Evolutionary conservation across 2,329 filamentous ascomycete species (phyloP), one percentile per base, ranked within the genome.

Genomic region (Phaeosphaeria sp.): DNA sequence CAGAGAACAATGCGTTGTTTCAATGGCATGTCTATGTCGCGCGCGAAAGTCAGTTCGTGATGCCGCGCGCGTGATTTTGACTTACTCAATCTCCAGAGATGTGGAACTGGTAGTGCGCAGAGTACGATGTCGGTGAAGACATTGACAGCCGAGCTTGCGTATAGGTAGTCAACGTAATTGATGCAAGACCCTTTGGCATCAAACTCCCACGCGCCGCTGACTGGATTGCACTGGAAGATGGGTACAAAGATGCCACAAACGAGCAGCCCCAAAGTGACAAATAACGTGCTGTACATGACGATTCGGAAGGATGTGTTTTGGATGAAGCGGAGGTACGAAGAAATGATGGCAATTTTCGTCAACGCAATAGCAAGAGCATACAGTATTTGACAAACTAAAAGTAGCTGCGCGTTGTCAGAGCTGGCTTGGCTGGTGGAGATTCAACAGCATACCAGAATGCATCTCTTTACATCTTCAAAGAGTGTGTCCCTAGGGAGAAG

Each of bases 301-400:
- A 63, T 60, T 11, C 69, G 65, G 42, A 73, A 72, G 2, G 13
- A 46, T 33, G 18, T 30, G 10, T 67, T 55, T 42, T 61, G 60
- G 5, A 73, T 60, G 42, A 72, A 65, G 21, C 68, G 67, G 10
- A 73, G 57, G 48, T 72, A 73, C 1, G 65, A 71, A 6, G 67
- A 58, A 55, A 73, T 68, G 49, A 72, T 70, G 10, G 71, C 66
- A 17, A 70, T 56, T 41, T 73, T 73, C 17, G 70, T 72, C 18
- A 62, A 63, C 2, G 64, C 63, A 43, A 72, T 69, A 9, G 68
- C 68, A 47, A 61, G 71, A 10, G 64, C 59, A 54, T 73, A 72
- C 11, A 73, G 25, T 1, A 73, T 52, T 18, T 73, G 69, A 43
- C 66, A 67, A 20, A 72, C 46, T 46, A 59, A 68, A 6, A 72